Evolutionary conservation across 768 basidiomycete genomes (phyloP), one percentile per base, ranked within the genome.

Genomic region (Plicaturopsis crispa): DNA sequence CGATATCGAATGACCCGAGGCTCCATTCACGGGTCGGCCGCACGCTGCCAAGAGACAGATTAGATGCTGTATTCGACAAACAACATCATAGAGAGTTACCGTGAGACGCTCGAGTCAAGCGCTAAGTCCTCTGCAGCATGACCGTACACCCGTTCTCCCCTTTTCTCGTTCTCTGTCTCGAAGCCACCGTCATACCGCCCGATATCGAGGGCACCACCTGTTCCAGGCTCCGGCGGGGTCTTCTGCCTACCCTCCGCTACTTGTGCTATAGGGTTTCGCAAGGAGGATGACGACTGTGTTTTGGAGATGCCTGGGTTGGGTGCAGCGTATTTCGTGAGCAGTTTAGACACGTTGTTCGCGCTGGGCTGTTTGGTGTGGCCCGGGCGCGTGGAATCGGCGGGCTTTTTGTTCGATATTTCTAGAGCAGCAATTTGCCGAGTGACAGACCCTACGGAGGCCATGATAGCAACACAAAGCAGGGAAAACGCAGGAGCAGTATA

Each of bases 151-250:
- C 63, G 64, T 50, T 83, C 76, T n/a, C 84, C 84, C 43, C 81
- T 67, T 47, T 80, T 84, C 53, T 84, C 83, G 36, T 86, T 80
- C 46, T 96, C 94, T 23, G 77, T 63, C 61, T 96, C 93, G n/a
- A 97, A 73, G 2, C 93, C 92, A n/a, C 92, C 93, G 46, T 99
- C 94, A 57, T 99, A 99, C 33, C 66, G 72, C 20, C 94, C 93
- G 23, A 96, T 89, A 51, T 90, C 88, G 28, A 89, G 59, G 7
- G 56, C 43, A 5, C 58, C 43, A 31, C 63, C 63, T 18, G 60
- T 52, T 14, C 47, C 48, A 18, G 51, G 55, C 28, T 44, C 51
- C 31, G 43, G 51, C 20, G 47, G 23, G 22, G 49, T 35, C 11
- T 34, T 53, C 48, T 13, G 54, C 42, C 40, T 54, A 28, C 35